Conservation (phyloP, 306 rosid genomes). For the Vigna radiata region DNA sequence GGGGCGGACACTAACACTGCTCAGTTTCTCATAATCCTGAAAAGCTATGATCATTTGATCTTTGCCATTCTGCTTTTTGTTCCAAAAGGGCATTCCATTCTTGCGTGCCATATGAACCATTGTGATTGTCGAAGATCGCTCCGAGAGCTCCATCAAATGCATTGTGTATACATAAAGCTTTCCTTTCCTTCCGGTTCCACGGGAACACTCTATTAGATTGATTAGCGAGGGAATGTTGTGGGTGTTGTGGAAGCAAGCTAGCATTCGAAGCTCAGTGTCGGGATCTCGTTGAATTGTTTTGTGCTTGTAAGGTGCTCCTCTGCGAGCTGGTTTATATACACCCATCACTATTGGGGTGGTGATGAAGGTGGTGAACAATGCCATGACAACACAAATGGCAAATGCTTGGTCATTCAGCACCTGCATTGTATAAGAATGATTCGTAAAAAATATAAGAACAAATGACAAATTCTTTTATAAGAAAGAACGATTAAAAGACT, state of each 20-base stretch:
- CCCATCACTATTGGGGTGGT: constrained; percentile 79
- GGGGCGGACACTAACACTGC: constrained; percentile 64
- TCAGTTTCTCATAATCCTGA: constrained; percentile 64
- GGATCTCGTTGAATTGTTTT: constrained; percentile 55
- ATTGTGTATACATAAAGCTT: constrained; percentile 73
- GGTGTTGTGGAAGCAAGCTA: constrained; percentile 76
- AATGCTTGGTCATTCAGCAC: constrained; percentile 76
- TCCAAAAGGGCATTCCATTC: constrained; percentile 81
- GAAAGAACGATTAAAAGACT: neutral
- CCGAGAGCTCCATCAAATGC: constrained; percentile 83
- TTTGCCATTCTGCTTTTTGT: constrained; percentile 48
- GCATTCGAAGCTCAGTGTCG: constrained; percentile 60
- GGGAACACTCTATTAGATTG: constrained; percentile 68
- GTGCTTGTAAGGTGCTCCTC: constrained; percentile 72
- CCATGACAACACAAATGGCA: constrained; percentile 77
- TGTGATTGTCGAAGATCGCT: constrained; percentile 76
- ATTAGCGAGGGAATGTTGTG: constrained; percentile 68
- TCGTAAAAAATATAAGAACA: neutral
- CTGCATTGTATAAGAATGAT: constrained; percentile 39
- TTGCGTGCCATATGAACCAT: constrained; percentile 79
- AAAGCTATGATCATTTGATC: constrained; percentile 74
- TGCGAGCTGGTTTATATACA: constrained; percentile 69
- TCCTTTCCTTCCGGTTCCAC: constrained; percentile 61
- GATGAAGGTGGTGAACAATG: constrained; percentile 75
- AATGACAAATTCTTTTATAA: neutral